Base-by-base conservation (phyloP, 2,329 filamentous ascomycete genomes). In the Exserohilum turcica region DNA sequence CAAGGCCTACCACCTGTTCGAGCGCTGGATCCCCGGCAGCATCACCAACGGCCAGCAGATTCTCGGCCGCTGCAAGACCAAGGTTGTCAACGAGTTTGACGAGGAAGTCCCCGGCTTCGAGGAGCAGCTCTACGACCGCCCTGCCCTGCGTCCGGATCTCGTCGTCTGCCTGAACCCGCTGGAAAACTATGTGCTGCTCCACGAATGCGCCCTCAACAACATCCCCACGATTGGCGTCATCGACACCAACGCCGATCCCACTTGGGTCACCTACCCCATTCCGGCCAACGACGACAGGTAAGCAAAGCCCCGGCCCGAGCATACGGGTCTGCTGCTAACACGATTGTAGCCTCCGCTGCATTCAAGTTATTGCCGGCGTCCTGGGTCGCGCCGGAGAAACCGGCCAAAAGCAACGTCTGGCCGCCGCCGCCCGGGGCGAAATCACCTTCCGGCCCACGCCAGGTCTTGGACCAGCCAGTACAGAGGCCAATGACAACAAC, bases 251-350 rank as follows among this genome's bases (percentile, higher is more conserved):
- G 88, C 87, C 2, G 90, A 97, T 75, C 91, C 94, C 0, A 91
- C 91, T 0, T 93, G 90, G 85, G 92, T 97, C 44, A 97, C 94
- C 3, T 99, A 99, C 72, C 90, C 90, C 12, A 97, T 99, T 64
- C 94, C 94, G 2, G 91, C 91, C 44, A 99, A 99, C 74, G 94
- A 99, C 71, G 94, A 99, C 81, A 92, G 88, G 88, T 91, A 74
- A 70, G 81, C 21, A 73, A 73, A 39, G 5, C 31, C 6, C 9
- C 7, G 4, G 21, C 28, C 27, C 13, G 7, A 42, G 13, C 10
- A 13, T 13, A 15, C 15, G 4, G 35, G 28, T 16, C 9, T 29
- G 27, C 16, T 49, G 27, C 54, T 65, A 39, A 66, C 47, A 15
- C 27, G 5, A 12, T 47, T n/a, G 74, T 55, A 96, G 92, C 84